phyloP scores from a whole-genome alignment of 257 asterid genomes.

The Scutellaria barbata region DNA sequence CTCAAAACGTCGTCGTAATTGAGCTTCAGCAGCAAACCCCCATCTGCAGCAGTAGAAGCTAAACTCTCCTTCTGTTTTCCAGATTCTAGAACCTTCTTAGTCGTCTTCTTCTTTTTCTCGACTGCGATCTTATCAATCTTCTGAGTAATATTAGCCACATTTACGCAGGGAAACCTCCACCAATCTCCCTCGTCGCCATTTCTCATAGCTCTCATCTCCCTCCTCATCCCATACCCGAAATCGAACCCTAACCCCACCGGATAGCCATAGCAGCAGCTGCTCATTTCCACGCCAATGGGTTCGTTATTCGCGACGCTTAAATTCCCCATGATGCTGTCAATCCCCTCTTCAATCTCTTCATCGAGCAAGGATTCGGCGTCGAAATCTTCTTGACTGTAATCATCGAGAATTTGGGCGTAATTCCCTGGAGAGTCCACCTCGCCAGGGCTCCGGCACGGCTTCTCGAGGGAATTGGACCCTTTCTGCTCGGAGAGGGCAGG shows the following conservation, averaged over 20 bases:
- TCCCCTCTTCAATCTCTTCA: slow-evolving; percentile 75
- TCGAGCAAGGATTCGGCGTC: slow-evolving; percentile 74
- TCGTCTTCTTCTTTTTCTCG: slow-evolving; percentile 29
- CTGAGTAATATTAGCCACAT: slow-evolving; percentile 45
- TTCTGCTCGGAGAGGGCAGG: background rate
- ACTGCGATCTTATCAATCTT: slow-evolving; percentile 28
- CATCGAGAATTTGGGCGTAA: slow-evolving; percentile 41
- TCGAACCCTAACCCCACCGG: slow-evolving; percentile 71
- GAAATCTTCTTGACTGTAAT: slow-evolving; percentile 46
- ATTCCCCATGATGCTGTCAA: slow-evolving; percentile 84
- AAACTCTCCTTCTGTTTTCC: slow-evolving; percentile 25
- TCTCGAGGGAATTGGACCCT: slow-evolving; percentile 34
- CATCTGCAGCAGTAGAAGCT: slow-evolving; percentile 39
- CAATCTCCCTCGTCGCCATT: slow-evolving; percentile 60
- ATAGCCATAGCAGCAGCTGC: slow-evolving; percentile 52
- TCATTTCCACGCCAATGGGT: slow-evolving; percentile 18
- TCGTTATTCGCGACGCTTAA: slow-evolving; percentile 31
- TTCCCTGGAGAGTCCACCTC: slow-evolving; percentile 47
- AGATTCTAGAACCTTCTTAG: background rate
- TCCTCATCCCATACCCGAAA: slow-evolving; percentile 55
- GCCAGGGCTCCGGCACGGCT: slow-evolving; percentile 56
- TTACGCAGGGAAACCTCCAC: slow-evolving; percentile 69
- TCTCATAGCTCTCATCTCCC: slow-evolving; percentile 56
- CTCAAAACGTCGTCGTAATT: slow-evolving; percentile 60
- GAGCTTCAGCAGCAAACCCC: slow-evolving; percentile 53